Base-by-base conservation (phyloP, 176 grass and related monocot genomes). In the Zea luxurians region DNA sequence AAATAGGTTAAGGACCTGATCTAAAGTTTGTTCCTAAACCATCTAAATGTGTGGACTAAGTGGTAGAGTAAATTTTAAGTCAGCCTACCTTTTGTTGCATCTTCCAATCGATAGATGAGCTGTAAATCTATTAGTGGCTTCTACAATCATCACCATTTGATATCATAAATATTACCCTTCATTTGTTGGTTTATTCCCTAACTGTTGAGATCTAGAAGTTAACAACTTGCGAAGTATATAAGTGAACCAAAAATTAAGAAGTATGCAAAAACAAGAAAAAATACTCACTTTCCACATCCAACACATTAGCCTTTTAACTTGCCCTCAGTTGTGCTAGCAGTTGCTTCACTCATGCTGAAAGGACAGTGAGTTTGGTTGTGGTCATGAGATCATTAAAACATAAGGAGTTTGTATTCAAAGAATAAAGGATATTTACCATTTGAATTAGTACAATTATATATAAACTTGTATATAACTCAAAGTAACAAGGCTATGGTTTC, bases 251-350 rank as follows among this genome's bases (percentile, higher is more conserved):
- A 44, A 44, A 11, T 20, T 13, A 52, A 72, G 7, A 38, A 72
- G 37, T 17, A 2, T 6, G 10, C 34, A 35, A 34, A 15, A 70
- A 61, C 4, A 4, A 62, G 48, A 54, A 16, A 62, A 67, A 54
- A 0, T 27, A 27, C 86, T 86, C 65, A 92, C 90, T 83, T 92
- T 89, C 90, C 58, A 80, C 83, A 63, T 92, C 86, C 68, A 92
- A 76, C 54, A 89, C 90, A 68, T 89, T 63, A 15, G 46, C 70
- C 83, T 83, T 89, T 64, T 80, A 92, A 44, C 36, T 58, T 21
- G 83, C 79, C 18, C 27, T 86, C 21, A 92, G 41, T 43, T 89
- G 70, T 54, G 62, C 42, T 45, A 92, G 27, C 64, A 92, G 48
- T 37, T 89, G 64, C 35, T 83, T 92, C 54, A 86, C 86, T 63